Evolutionary conservation across 2,329 filamentous ascomycete species (phyloP).

Genomic region (Calonectria montana): DNA sequence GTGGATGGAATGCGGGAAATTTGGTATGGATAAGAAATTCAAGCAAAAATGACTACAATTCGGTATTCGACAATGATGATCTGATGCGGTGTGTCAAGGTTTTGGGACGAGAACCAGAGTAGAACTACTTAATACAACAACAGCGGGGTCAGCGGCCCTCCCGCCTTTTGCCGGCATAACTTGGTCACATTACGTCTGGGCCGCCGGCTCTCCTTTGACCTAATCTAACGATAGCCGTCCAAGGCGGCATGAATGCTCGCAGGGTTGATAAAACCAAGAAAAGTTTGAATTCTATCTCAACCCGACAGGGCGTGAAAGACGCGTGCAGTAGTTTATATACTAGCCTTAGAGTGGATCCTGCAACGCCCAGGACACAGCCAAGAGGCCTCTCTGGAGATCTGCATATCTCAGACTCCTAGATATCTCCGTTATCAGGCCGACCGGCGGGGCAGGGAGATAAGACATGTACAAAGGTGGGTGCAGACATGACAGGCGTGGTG

Average conservation of each 20-base stretch:
- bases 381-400: neutral
- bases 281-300: neutral
- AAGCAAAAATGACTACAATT: neutral
- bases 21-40: neutral
- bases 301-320: neutral
- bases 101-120: neutral
- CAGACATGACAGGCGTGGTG: neutral
- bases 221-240: neutral
- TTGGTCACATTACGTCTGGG: neutral
- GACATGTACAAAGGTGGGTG: neutral
- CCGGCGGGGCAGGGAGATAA: neutral
- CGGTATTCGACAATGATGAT: neutral
- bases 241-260: neutral
- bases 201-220: neutral
- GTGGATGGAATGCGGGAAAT: too few species aligned
- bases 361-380: neutral
- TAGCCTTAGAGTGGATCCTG: neutral
- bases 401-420: neutral
- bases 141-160: neutral
- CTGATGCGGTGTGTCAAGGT: neutral
- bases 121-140: neutral
- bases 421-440: constrained; percentile 1
- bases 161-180: neutral
- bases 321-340: constrained; percentile 3
- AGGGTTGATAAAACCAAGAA: neutral